Percentiles rank a stretch among this genome's conserved stretches.
These are phyloP conservation scores for Colletotrichum magnum DNA, from an alignment of 2,329 filamentous ascomycete genomes.

Conservation along the genomic window DNA sequence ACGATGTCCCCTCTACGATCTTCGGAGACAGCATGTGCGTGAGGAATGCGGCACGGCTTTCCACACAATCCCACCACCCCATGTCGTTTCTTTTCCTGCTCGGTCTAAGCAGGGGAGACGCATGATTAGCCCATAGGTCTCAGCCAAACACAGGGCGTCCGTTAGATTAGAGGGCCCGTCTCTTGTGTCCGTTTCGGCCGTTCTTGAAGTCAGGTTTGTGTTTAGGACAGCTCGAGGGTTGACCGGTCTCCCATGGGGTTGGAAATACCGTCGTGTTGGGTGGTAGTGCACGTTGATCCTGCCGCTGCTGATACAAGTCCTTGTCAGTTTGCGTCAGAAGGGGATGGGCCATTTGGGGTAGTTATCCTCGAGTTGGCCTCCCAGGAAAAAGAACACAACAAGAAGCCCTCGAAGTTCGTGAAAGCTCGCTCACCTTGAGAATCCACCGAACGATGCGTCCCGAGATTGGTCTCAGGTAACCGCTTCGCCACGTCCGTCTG, in stretches of 20 bases:
- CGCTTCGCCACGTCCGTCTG: slow-evolving; percentile 24
- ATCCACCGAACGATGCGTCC: slow-evolving; percentile 25
- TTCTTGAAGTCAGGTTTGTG: neutral
- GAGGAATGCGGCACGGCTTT: slow-evolving; percentile 25
- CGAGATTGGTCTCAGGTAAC: slow-evolving; percentile 38
- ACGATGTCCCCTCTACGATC: slow-evolving; percentile 5
- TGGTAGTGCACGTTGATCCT: neutral
- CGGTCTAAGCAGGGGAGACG: slow-evolving; percentile 32
- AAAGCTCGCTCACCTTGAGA: slow-evolving; percentile 10
- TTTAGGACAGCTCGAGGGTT: neutral
- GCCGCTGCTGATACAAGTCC: neutral
- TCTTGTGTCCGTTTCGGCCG: slow-evolving; percentile 10
- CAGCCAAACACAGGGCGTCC: slow-evolving; percentile 28
- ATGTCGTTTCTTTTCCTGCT: slow-evolving; percentile 35
- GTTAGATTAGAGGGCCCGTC: slow-evolving; percentile 2
- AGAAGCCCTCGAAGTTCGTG: neutral
- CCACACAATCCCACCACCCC: slow-evolving; percentile 19
- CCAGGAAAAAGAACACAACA: neutral
- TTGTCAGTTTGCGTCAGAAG: neutral
- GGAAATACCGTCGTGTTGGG: slow-evolving; percentile 3
- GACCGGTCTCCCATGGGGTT: neutral
- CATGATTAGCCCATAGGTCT: slow-evolving; percentile 27
- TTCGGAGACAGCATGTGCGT: slow-evolving; percentile 13
- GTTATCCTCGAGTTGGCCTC: too few species aligned
- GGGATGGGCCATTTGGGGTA: neutral